These are phyloP conservation scores for Kluyveromyces lactis DNA, from an alignment of 805 yeast genomes.

Conservation along the genomic window DNA sequence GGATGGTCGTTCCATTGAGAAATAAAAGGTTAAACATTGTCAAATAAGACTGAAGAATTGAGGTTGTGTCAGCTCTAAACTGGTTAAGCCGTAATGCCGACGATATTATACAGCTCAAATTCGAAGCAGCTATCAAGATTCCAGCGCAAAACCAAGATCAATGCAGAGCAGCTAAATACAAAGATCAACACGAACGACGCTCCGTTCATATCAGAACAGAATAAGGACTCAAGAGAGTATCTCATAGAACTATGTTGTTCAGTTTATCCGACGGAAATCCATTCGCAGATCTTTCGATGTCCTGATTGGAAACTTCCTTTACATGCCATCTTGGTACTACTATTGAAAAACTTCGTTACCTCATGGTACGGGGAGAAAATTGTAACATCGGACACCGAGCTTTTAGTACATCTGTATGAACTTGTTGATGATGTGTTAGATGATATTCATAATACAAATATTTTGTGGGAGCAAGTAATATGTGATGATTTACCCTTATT, in stretches of 20 bases:
- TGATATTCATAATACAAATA: constrained; percentile 3
- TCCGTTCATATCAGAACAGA: constrained; percentile 13
- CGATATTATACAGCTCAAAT: constrained; percentile 24
- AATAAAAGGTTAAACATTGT: no score
- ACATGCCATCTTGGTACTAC: constrained; percentile 19
- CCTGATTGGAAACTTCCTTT: constrained; percentile 10
- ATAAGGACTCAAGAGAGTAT: constrained; percentile 19
- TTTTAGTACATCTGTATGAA: constrained; percentile 13
- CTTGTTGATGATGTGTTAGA: constrained; percentile 9
- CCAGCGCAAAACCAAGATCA: constrained; percentile 15
- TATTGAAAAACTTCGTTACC: constrained; percentile 19
- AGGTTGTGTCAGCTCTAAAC: no score
- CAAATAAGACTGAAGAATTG: no score
- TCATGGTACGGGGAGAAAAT: constrained; percentile 28
- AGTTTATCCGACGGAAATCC: constrained; percentile 17
- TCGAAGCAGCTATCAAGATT: constrained; percentile 22
- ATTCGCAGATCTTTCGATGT: constrained; percentile 8
- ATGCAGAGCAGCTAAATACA: neutral
- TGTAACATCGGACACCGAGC: constrained; percentile 18
- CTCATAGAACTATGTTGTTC: constrained; percentile 21
- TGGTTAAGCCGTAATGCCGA: no score
- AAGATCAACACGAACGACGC: constrained; percentile 5
- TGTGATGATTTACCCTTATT: constrained; percentile 23
- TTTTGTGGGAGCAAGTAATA: constrained; percentile 12
- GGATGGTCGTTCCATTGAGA: no score